These are phyloP conservation scores for Sanghuangporus weigelae DNA, from an alignment of 1,284 basidiomycete genomes.

Conservation along the genomic window DNA sequence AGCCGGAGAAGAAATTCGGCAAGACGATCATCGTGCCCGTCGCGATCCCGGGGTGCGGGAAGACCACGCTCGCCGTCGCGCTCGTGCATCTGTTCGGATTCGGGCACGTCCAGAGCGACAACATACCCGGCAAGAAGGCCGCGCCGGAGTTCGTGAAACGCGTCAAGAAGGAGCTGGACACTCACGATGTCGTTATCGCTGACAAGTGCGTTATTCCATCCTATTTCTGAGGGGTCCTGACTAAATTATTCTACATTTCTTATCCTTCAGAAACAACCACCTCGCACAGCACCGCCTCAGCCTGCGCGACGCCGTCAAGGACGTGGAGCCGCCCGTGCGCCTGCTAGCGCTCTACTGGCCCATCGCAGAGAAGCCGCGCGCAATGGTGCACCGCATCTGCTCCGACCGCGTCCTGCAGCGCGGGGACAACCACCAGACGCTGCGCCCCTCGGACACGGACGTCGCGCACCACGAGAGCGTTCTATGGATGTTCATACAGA, in stretches of 20 bases:
- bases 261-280: conserved; percentile 76
- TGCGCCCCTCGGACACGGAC: conserved; percentile 49
- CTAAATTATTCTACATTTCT: not conserved
- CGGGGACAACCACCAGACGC: conserved; percentile 81
- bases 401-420: conserved; percentile 68
- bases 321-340: conserved; percentile 47
- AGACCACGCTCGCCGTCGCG: conserved; percentile 84
- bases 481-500: conserved; percentile 73
- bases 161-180: conserved; percentile 57
- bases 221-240: not conserved
- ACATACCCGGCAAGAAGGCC: conserved; percentile 76
- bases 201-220: conserved; percentile 60
- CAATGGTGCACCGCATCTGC: conserved; percentile 68
- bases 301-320: conserved; percentile 51
- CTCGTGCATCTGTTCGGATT: conserved; percentile 77
- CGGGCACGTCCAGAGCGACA: conserved; percentile 90
- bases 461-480: conserved; percentile 70
- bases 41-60: conserved; percentile 91
- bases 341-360: conserved; percentile 81
- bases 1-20: conserved; percentile 37
- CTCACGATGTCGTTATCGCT: conserved; percentile 77
- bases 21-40: conserved; percentile 88
- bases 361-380: conserved; percentile 42
- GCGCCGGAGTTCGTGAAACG: conserved; percentile 77
- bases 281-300: conserved; percentile 68